phyloP scores from a whole-genome alignment of 2,329 filamentous ascomycete species.

The Ascochyta viciae-villosae region DNA sequence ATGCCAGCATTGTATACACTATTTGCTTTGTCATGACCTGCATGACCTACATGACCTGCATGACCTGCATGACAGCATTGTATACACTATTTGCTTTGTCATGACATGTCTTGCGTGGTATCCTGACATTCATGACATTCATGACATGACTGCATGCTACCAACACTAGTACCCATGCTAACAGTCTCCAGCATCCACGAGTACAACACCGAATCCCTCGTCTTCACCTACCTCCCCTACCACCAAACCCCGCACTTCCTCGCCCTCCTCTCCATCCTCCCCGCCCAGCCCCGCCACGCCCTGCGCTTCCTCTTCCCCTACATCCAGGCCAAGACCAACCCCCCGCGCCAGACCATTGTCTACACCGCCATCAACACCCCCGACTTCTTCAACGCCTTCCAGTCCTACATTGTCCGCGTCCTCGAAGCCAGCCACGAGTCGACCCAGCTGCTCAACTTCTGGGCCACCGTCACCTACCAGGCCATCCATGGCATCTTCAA shows the following conservation, averaged over 20 bases:
- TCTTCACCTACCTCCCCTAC: constrained; percentile 91
- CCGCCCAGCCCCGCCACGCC: constrained; percentile 72
- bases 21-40: too few relatives aligned
- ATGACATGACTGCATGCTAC: too few relatives aligned
- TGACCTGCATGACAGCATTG: too few relatives aligned
- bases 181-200: constrained; percentile 75
- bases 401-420: constrained; percentile 77
- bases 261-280: constrained; percentile 85
- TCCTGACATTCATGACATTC: too few relatives aligned
- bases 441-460: constrained; percentile 82
- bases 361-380: constrained; percentile 82
- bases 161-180: neutral
- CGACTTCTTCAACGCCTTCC: constrained; percentile 77
- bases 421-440: constrained; percentile 77
- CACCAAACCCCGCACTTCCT: constrained; percentile 85
- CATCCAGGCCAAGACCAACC: constrained; percentile 75
- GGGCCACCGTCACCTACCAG: constrained; percentile 88
- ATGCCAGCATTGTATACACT: neutral
- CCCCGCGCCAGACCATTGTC: constrained; percentile 81
- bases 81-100: too few relatives aligned
- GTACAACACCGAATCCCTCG: constrained; percentile 78
- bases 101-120: too few relatives aligned
- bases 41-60: too few relatives aligned
- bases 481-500: constrained; percentile 84
- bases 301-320: constrained; percentile 90